Evolutionary conservation across 345 rosid genomes (phyloP).

Genomic region (Conringia planisiliqua): DNA sequence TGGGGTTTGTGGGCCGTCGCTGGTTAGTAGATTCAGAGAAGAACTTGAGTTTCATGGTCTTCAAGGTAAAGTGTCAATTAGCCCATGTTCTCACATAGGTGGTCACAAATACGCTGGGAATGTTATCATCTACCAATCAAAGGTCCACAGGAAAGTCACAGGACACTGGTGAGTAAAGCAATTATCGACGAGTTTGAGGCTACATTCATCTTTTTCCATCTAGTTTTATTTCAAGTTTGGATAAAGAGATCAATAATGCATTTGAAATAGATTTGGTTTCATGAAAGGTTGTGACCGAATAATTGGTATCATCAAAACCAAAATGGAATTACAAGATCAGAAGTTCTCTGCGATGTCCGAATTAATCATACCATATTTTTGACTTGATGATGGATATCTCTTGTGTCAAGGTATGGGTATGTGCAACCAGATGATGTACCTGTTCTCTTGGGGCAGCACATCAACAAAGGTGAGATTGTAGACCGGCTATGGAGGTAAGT

Average conservation of each 20-base stretch:
- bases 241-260: neutral
- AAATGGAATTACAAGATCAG: neutral
- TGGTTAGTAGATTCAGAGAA: slow-evolving; percentile 79
- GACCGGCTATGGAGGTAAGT: slow-evolving; percentile 83
- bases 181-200: neutral
- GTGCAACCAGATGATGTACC: slow-evolving; percentile 83
- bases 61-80: slow-evolving; percentile 82
- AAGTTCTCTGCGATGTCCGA: neutral
- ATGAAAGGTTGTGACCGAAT: neutral
- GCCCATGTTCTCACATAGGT: slow-evolving; percentile 97
- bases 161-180: slow-evolving; percentile 75
- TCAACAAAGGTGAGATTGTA: slow-evolving; percentile 78
- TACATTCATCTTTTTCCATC: neutral
- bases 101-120: slow-evolving; percentile 97
- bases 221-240: neutral
- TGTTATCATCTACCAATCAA: slow-evolving; percentile 76
- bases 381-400: slow-evolving; percentile 1
- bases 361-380: neutral
- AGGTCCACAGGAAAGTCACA: slow-evolving; percentile 48
- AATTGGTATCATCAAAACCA: neutral
- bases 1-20: slow-evolving; percentile 90
- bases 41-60: slow-evolving; percentile 70
- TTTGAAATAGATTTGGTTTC: neutral
- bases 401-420: slow-evolving; percentile 74
- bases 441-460: slow-evolving; percentile 73